Base-by-base conservation (phyloP, 345 rosid species). In the Eucalyptus pauciflora region DNA sequence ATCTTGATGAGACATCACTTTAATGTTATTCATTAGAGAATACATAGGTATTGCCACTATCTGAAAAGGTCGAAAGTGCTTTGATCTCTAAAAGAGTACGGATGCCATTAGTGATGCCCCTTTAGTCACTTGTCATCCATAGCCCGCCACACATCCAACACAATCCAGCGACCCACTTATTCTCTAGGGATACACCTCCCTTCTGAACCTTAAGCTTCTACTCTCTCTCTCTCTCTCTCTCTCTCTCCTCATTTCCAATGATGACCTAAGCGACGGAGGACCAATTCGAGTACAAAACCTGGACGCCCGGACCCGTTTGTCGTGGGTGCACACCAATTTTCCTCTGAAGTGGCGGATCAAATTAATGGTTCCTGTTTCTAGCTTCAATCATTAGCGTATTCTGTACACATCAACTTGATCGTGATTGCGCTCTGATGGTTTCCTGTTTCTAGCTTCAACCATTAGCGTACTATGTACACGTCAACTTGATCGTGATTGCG, bases 311-410 rank as follows among this genome's bases (percentile, higher is more conserved):
- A 62, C 33, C 33, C 17, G 3, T 62, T 27, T 1, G 33, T 12
- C 14, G 69, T 60, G 56, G 1, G 69, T 27, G 69, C 69, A 27
- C 69, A 12, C 31, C 69, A 6, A 27, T 27, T 27, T 62, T 27
- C 33, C 33, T 11, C 16, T 27, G 69, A 27, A 62, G 29, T 29
- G n/a, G 69, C 33, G n/a, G 33, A 62, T 27, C 1, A 1, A 27
- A 0, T 27, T 62, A 29, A 13, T 62, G 69, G 1, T 27, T 62
- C 16, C 69, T 13, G 8, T 29, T 14, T n/a, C 2, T 33, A 64
- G 76, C 0, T n/a, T n/a, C 41, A n/a, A n/a, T 20, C 1, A 16
- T 3, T n/a, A 8, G 18, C 54, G 0, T 51, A 51, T n/a, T 6
- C 37, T 6, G 41, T n/a, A 17, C 79, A 7, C 18, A 31, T 31